Evolutionary conservation across 352 stramenopile species (phyloP), one percentile per base, ranked within the genome.

Genomic region (Globisporangium viniferum): DNA sequence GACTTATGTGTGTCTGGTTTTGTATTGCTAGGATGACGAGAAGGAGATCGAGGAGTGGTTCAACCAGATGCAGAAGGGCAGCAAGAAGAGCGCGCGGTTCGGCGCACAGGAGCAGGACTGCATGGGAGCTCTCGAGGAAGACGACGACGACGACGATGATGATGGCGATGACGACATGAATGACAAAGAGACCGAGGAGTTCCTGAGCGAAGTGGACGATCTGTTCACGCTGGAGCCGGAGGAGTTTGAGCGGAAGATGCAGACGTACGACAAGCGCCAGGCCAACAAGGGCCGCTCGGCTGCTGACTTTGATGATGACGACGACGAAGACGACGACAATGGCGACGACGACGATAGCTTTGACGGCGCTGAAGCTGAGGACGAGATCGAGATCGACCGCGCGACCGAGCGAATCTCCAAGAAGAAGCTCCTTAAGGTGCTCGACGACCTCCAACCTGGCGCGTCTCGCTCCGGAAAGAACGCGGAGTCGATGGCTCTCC

Each of bases 181-280:
- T 1, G 82, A 94, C 49, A 67, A 85, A 35, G 84, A 92, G 70
- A 86, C 74, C 0, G 66, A 90, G 41, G 75, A 87, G 69, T 91
- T 94, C 57, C 59, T 94, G 41, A 78, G 87, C 41, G 84, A 88
- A 60, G 83, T 89, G 2, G 84, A 94, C 51, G 79, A 92, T 33
- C 70, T 94, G 10, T 91, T 94, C 41, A 60, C 66, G 24, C 64
- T 94, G 20, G 83, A 72, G 9, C 79, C 82, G 8, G 67, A 79
- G 14, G 80, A 87, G 60, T 94, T 94, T 35, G 82, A 87, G 68
- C 83, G 77, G 59, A 77, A 80, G 35, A 90, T 87, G 78, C 69
- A 77, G 53, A 75, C 71, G 27, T 80, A 74, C 24, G 80, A 86
- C 46, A 79, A 81, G 65, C 76, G 74, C 49, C 68, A 84, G 24